Base-by-base conservation (phyloP, 768 basidiomycete genomes). In the Phylloporus sp. region DNA sequence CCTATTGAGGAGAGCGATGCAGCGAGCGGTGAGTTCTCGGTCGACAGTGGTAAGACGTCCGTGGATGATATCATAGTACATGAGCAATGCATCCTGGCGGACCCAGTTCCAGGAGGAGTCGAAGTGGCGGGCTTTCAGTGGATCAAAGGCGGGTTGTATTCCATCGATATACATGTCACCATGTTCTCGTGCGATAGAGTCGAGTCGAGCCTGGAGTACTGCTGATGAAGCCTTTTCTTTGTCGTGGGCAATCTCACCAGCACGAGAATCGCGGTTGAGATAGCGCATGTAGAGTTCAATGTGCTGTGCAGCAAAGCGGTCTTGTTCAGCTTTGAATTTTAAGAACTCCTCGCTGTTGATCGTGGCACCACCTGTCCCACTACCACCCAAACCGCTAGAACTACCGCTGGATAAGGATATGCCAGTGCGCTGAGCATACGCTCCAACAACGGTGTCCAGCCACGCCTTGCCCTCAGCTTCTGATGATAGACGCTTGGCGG, bases 41-140 rank as follows among this genome's bases (percentile, higher is more conserved):
- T 97, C 93, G 54, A 97, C 89, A 15, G 91, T 92, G 20, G 86
- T 93, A 45, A 96, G 80, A 36, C 86, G 84, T 38, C 96, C 96
- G 56, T 93, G 92, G 58, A 99, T 92, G 70, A 99, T 96, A 66
- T 98, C 95, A 69, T 94, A 97, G 72, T 84, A 98, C 91, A 99
- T 94, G 49, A 91, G 73, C 22, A 98, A 75, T 14, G 93, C 91
- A 52, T 96, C 94, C 71, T 99, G 96, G 50, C 95, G 85, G 36
- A 87, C 95, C 96, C 96, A 99, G 64, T 99, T 99, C 96, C 95
- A 99, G 6, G 88, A 92, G 3, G 95, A 98, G 64, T 98, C 94
- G 74, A 99, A 98, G 63, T 86, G 93, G 37, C 96, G 89, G 11
- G 94, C 96, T 69, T 99, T 98, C 59, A 97, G 75, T 3, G 90